These are phyloP conservation scores for Mycotypha africana DNA, from an alignment of 371 early-diverging fungal genomes.

Conservation along the genomic window DNA sequence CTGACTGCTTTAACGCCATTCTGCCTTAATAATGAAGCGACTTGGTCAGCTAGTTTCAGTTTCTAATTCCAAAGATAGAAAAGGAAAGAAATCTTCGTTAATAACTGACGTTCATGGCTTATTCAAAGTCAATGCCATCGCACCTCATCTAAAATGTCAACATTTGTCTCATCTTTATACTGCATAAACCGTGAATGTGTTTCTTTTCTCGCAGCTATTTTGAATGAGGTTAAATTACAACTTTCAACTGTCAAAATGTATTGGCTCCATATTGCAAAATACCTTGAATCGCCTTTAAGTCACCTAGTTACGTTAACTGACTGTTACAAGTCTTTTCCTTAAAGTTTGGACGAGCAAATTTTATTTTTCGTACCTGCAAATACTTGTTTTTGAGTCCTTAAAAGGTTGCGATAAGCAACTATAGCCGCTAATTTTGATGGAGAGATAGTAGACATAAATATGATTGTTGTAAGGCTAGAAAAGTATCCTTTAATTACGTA, in stretches of 20 bases:
- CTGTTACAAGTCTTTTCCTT: neutral
- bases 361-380: constrained; percentile 5
- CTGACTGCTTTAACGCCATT: constrained; percentile 8
- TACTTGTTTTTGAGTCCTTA: constrained; percentile 10
- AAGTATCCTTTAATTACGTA: too few relatives aligned
- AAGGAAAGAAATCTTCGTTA: too few relatives aligned
- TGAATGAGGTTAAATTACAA: neutral
- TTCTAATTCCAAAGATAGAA: constrained; percentile 3
- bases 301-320: neutral
- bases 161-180: constrained; percentile 8
- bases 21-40: constrained; percentile 3
- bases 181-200: constrained; percentile 15
- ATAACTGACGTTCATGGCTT: neutral
- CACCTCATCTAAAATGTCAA: constrained; percentile 10
- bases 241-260: neutral
- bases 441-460: too few relatives aligned
- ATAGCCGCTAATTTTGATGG: constrained; percentile 14
- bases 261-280: neutral
- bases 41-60: constrained; percentile 12
- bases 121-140: too few relatives aligned
- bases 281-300: constrained; percentile 12
- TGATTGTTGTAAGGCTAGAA: too few relatives aligned
- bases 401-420: constrained; percentile 9
- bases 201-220: constrained; percentile 11
- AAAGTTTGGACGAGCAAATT: too few relatives aligned